These are phyloP conservation scores for Cyclotella choctawhatcheeana DNA, from an alignment of 108 stramenopile genomes.

Conservation along the genomic window DNA sequence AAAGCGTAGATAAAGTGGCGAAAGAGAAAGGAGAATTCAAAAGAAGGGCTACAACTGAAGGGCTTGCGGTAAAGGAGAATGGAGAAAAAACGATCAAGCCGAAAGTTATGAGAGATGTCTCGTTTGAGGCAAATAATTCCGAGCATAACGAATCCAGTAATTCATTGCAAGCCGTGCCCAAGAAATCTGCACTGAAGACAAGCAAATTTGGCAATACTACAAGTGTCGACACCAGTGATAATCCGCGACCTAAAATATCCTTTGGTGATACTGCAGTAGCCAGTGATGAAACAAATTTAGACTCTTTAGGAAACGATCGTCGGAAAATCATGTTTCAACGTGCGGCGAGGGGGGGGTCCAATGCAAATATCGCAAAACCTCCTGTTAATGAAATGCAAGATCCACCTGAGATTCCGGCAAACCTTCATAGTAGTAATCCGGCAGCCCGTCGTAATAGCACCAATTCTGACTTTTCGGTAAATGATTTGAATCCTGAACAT, in stretches of 20 bases:
- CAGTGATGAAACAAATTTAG: not conserved
- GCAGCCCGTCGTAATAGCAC: not conserved
- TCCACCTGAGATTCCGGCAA: too few relatives aligned
- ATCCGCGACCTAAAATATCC: not conserved
- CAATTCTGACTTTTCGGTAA: not conserved
- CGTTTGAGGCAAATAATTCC: not conserved
- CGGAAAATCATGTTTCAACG: constrained; percentile 4
- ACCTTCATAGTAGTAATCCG: not conserved
- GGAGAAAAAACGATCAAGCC: not conserved
- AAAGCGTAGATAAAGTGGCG: not conserved
- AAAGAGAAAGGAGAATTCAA: constrained; percentile 3
- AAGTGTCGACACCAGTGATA: not conserved
- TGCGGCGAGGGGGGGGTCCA: not conserved
- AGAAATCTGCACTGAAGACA: not conserved
- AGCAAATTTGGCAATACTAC: not conserved
- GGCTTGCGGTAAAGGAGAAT: not conserved
- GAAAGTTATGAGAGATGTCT: not conserved
- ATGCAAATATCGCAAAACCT: not conserved
- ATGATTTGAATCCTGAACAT: not conserved
- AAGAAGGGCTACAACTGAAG: not conserved
- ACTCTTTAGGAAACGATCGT: not conserved
- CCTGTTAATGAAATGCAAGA: not conserved
- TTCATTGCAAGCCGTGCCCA: not conserved
- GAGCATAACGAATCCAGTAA: not conserved
- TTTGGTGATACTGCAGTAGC: not conserved